Evolutionary conservation across 2,329 filamentous ascomycete species (phyloP), one percentile per base, ranked within the genome.

Genomic region (Talaromyces sp.): DNA sequence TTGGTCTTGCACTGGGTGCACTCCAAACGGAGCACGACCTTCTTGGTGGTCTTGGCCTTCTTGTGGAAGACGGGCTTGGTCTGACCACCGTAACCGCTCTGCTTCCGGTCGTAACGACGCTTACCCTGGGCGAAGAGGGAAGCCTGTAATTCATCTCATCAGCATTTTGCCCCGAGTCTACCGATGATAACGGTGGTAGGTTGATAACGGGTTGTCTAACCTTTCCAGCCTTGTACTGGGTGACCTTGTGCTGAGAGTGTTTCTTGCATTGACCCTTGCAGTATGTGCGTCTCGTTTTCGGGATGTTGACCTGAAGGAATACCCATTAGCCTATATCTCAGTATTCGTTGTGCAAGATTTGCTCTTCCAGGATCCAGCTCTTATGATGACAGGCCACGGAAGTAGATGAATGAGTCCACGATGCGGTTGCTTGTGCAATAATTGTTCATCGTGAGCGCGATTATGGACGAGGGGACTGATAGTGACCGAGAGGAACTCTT

Each of bases 61-160:
- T 98, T 99, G 91, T 98, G 95, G 91, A 98, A 99, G 79, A 99
- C 93, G 75, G 96, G 95, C 86, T 99, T 99, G 78, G 95, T 99
- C 86, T 99, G 95, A 93, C 95, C 95, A 91, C 95, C 95, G 80
- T 97, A 98, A 91, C 93, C 93, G 81, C 89, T 92, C 86, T 98
- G 93, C 87, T 98, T 98, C 80, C 92, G 88, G 85, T 96, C 92
- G 86, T 98, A 98, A 89, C 93, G 93, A 83, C 93, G 91, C 91
- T 98, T 99, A 88, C 93, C 93, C 88, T 99, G 93, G 71, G 92
- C 92, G 86, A 92, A 96, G 72, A 93, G 86, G 77, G 92, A 96
- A 79, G 92, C 92, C 88, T 89, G 70, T 64, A 39, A 39, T 23
- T 9, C 21, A 50, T 61, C 55, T 9, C 21, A 50, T 61, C 55